Base-by-base conservation (phyloP, 2,329 filamentous ascomycete genomes). In the Didymellaceae sp. region DNA sequence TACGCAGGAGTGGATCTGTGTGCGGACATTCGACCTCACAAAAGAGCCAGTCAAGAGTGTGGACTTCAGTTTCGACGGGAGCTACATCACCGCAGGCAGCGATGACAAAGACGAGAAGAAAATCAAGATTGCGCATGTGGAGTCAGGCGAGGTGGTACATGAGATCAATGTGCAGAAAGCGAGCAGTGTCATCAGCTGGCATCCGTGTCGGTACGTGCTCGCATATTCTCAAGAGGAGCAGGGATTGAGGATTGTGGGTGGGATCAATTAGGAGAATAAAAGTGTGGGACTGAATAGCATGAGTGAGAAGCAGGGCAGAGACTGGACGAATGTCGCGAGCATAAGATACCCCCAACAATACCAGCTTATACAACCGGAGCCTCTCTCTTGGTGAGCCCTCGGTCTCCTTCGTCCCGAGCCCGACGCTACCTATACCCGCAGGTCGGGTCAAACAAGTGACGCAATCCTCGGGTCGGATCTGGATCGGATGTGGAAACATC, bases 31-130 rank as follows among this genome's bases (percentile, higher is more conserved):
- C 32, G 85, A 85, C 26, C 80, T 83, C 61, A 87, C 90, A 77
- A 80, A 82, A 8, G 87, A 87, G 1, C 84, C 88, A 3, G 85
- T 92, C 21, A 82, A 84, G 64, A 89, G 83, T 66, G 79, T 92
- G 48, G 86, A 87, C 65, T 93, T 92, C 68, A 88, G 84, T 13
- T 92, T 89, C 72, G 89, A 92, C 62, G 89, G 89, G 1, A 86
- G 83, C 63, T 93, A 86, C 66, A 75, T 92, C 18, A 84, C 87
- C 2, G 88, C 86, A 8, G 89, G 88, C 16, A 88, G 86, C 50
- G 88, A 91, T 45, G 88, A 90, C 73, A 86, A 86, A 6, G 88
- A 91, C 73, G 86, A 84, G 78, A 73, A 82, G 46, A 86, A 86
- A 8, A 71, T 92, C 22, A 84, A 89, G 39, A 82, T 91, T 32